Percentiles rank a stretch among this genome's conserved stretches.
These are phyloP conservation scores for Pseudogymnoascus sp. DNA, from an alignment of 2,329 filamentous ascomycete genomes.

Conservation along the genomic window DNA sequence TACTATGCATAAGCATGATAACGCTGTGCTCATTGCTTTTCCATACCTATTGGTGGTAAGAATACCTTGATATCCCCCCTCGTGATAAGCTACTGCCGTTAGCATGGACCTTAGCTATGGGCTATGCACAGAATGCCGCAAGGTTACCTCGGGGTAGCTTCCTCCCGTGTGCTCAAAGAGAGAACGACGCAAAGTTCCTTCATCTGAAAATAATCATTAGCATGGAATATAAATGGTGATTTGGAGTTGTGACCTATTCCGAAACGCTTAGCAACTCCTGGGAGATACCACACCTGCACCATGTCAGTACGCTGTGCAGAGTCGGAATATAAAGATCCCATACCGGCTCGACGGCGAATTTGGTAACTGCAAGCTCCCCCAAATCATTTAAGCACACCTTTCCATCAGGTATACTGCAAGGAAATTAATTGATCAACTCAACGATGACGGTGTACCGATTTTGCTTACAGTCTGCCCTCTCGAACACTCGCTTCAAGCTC, in stretches of 20 bases:
- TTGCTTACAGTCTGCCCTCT: constrained; percentile 59
- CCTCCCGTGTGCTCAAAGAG: constrained; percentile 95
- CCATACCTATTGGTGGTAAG: constrained; percentile 76
- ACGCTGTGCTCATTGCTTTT: not conserved
- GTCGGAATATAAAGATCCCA: constrained; percentile 35
- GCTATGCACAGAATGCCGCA: constrained; percentile 18
- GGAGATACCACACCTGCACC: constrained; percentile 66
- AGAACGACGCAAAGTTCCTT: constrained; percentile 75
- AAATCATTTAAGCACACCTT: constrained; percentile 77
- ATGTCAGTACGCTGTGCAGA: constrained; percentile 2
- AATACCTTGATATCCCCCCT: constrained; percentile 92
- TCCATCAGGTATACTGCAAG: constrained; percentile 51
- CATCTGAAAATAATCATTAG: constrained; percentile 47
- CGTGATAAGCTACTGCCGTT: constrained; percentile 60
- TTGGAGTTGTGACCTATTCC: constrained; percentile 49
- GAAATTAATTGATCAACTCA: constrained; percentile 11
- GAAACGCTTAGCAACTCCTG: constrained; percentile 84
- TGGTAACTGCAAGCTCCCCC: constrained; percentile 86
- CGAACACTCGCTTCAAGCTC: constrained; percentile 86
- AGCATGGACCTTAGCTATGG: constrained; percentile 25
- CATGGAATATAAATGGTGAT: not conserved
- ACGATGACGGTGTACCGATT: not conserved
- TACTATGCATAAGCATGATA: constrained; percentile 29
- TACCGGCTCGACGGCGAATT: constrained; percentile 92
- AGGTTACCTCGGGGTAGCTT: constrained; percentile 71